phyloP scores from a whole-genome alignment of 352 stramenopile genomes.

The Phytophthora pisi region DNA sequence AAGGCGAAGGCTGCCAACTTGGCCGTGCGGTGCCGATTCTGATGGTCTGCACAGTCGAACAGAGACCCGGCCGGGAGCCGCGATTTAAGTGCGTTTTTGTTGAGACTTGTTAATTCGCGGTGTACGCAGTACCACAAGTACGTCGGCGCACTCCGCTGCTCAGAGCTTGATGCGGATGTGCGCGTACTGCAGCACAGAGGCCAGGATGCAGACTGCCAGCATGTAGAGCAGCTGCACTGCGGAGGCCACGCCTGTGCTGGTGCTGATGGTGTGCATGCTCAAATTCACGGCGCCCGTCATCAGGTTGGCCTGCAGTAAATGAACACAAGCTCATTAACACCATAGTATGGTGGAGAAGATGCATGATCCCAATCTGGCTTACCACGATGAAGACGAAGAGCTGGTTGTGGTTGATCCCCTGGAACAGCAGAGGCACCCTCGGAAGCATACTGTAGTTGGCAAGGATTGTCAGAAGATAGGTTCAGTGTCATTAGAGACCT shows the following conservation, averaged over 20 bases:
- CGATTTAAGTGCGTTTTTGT: constrained; percentile 18
- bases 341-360: neutral
- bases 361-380: constrained; percentile 2
- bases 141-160: constrained; percentile 13
- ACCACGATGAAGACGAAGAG: constrained; percentile 87
- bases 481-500: neutral
- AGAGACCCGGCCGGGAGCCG: constrained; percentile 15
- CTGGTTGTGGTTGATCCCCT: constrained; percentile 82
- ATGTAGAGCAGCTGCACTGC: constrained; percentile 71
- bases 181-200: constrained; percentile 55
- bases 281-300: constrained; percentile 79
- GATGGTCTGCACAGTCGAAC: constrained; percentile 19
- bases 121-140: constrained; percentile 1
- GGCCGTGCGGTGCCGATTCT: constrained; percentile 23
- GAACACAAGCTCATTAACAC: constrained; percentile 1
- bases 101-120: constrained; percentile 26
- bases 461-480: neutral
- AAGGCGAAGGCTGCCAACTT: neutral
- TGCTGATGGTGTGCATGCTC: constrained; percentile 84
- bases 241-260: constrained; percentile 39
- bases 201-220: constrained; percentile 58
- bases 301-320: constrained; percentile 66
- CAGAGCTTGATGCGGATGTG: constrained; percentile 79
- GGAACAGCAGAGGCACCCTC: constrained; percentile 66
- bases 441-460: constrained; percentile 59